These are phyloP conservation scores for Phylloporus sp. DNA, from an alignment of 768 basidiomycete genomes.

Conservation along the genomic window DNA sequence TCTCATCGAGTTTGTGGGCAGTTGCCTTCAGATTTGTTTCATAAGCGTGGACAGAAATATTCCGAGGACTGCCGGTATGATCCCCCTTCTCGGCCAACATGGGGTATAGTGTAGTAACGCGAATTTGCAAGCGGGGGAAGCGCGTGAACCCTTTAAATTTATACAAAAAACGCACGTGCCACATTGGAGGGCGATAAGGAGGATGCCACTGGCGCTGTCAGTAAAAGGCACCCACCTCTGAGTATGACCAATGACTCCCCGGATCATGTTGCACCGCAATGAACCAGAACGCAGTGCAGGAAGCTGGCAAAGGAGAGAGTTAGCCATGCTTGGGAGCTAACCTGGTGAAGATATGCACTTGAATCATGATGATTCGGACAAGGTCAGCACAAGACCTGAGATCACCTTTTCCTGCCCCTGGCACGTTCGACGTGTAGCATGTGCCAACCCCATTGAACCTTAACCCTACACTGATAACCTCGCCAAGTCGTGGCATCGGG, in stretches of 20 bases:
- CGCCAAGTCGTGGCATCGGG: too few relatives aligned
- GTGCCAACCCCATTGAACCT: background rate
- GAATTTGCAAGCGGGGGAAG: background rate
- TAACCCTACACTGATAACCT: background rate
- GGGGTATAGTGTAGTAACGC: slow-evolving; percentile 1
- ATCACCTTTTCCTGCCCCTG: background rate
- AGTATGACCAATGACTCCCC: background rate
- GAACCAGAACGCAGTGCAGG: background rate
- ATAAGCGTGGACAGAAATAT: slow-evolving; percentile 23
- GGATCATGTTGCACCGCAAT: background rate
- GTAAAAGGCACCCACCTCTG: slow-evolving; percentile 6
- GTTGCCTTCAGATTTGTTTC: slow-evolving; percentile 21
- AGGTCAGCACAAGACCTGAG: background rate
- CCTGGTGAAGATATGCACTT: background rate
- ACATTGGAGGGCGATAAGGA: background rate
- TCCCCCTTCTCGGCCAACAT: slow-evolving; percentile 20
- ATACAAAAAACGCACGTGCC: slow-evolving; percentile 26
- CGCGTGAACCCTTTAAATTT: slow-evolving; percentile 14
- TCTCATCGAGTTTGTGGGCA: slow-evolving; percentile 27
- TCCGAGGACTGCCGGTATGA: slow-evolving; percentile 7
- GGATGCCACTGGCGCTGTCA: slow-evolving; percentile 2
- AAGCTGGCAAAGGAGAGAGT: background rate
- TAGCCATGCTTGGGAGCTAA: slow-evolving; percentile 4
- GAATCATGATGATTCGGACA: background rate
- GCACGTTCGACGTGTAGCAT: slow-evolving; percentile 12